Evolutionary conservation across 495 filamentous ascomycete genomes (phyloP).

Genomic region (Margaritispora aquatica): DNA sequence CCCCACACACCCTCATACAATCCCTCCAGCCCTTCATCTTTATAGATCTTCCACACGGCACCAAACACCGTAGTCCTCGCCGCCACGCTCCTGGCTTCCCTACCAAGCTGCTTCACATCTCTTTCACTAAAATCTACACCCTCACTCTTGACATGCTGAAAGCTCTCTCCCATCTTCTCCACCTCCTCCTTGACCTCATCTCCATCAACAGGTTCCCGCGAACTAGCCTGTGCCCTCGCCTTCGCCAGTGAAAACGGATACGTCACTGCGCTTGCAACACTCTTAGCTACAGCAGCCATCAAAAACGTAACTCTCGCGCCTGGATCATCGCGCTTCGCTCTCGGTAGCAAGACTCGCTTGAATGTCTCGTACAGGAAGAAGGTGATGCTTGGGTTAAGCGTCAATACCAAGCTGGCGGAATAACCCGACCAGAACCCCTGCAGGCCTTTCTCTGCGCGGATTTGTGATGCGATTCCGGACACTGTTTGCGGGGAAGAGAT

Average conservation of each 20-base stretch:
- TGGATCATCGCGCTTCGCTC: conserved; percentile 44
- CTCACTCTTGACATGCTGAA: conserved; percentile 7
- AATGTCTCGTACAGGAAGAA: conserved; percentile 75
- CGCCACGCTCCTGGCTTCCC: conserved; percentile 15
- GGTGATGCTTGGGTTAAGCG: conserved; percentile 81
- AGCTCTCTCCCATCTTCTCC: conserved; percentile 2
- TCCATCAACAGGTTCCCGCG: conserved; percentile 17
- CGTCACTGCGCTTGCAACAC: conserved; percentile 68
- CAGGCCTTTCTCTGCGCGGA: conserved; percentile 65
- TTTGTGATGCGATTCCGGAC: conserved; percentile 54
- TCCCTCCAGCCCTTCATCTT: conserved; percentile 57
- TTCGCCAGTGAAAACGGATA: conserved; percentile 86
- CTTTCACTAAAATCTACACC: too few relatives aligned
- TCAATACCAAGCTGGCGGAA: conserved; percentile 70
- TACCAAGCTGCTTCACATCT: conserved; percentile 5
- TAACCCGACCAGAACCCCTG: conserved; percentile 88
- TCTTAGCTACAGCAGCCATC: conserved; percentile 76
- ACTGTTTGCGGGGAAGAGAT: conserved; percentile 33
- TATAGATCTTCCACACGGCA: conserved; percentile 56
- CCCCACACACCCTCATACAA: conserved; percentile 74
- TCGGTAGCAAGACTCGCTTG: conserved; percentile 50
- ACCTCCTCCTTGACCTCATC: conserved; percentile 3
- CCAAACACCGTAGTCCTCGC: conserved; percentile 50
- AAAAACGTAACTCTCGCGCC: conserved; percentile 45
- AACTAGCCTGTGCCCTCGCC: conserved; percentile 59